Conservation (phyloP, 2,329 filamentous ascomycete species). For the Colletotrichum nymphaeae region DNA sequence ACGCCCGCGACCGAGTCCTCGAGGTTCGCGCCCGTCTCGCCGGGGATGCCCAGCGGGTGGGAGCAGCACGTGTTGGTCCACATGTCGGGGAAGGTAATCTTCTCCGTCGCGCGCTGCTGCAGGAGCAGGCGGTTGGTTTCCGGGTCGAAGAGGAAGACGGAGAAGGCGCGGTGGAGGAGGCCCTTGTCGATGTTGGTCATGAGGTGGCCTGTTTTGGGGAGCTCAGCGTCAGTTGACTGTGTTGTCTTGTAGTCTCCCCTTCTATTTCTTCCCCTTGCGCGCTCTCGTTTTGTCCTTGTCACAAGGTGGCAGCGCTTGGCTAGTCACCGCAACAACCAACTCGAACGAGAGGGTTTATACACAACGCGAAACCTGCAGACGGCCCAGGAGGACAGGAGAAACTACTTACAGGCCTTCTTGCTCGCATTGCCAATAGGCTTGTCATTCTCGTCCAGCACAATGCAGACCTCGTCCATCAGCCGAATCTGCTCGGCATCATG, state of each 20-base stretch:
- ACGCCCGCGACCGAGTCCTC: conserved; percentile 85
- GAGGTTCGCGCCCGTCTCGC: conserved; percentile 88
- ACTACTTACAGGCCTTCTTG: conserved; percentile 91
- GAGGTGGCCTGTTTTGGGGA: conserved; percentile 81
- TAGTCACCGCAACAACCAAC: neutral
- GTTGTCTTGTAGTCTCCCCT: neutral
- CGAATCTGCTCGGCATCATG: conserved; percentile 98
- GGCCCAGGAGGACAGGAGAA: neutral
- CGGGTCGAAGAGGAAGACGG: conserved; percentile 92
- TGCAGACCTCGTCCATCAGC: conserved; percentile 98
- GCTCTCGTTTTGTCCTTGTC: conserved; percentile 5
- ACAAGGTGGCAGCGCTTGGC: neutral
- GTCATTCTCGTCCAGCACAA: conserved; percentile 93
- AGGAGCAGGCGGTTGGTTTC: conserved; percentile 91
- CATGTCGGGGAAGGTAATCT: conserved; percentile 99
- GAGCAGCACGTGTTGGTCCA: conserved; percentile 99
- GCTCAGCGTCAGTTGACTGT: conserved; percentile 57
- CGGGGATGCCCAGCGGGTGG: conserved; percentile 90
- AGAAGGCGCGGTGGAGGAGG: conserved; percentile 96
- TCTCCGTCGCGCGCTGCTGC: conserved; percentile 94
- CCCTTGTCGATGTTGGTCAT: conserved; percentile 99
- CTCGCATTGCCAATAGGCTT: conserved; percentile 93
- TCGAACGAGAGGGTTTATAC: neutral
- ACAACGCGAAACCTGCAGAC: neutral
- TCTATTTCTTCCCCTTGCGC: neutral